Evolutionary conservation across 2,329 filamentous ascomycete genomes (phyloP), one percentile per base, ranked within the genome.

Genomic region (Hymenoscyphus albidus): DNA sequence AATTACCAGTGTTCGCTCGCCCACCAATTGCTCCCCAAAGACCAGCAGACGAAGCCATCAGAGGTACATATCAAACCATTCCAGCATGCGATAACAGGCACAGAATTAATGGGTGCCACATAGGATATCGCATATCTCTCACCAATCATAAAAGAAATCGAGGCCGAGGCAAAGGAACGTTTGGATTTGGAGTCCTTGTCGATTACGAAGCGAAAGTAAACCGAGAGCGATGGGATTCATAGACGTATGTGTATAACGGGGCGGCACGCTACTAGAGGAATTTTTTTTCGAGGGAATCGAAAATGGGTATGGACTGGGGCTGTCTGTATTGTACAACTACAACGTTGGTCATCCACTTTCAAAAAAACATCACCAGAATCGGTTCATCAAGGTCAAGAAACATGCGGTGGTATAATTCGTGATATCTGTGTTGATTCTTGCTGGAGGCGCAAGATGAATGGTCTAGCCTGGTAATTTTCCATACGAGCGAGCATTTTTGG

Each of bases 61-160:
- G 84, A 90, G 70, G 88, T 91, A 80, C 74, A 78, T 74, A 54
- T 64, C 55, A 62, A 39, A 62, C 6, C 44, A 32, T 38, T n/a
- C 16, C 38, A 40, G 27, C 27, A 27, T 27, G 27, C 27, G 27
- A 27, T 27, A 35, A 22, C 5, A 48, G 42, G 40, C 32, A 44
- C 32, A 32, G 5, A 27, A 56, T 66, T 71, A 64, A 70, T 61
- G 62, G 62, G 75, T 39, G 27, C 38, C 22, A 27, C 62, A 64
- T 76, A 92, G 88, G 89, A 91, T 73, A 74, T 80, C 65, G 80
- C 81, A 73, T 92, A 92, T 77, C 82, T 92, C 60, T 82, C 81
- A 71, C 84, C 84, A 44, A 84, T 90, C 76, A 90, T 92, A 77
- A 79, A 81, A 70, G 85, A 89, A 77, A 85, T 92, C 73, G 86